Base-by-base conservation (phyloP, 208 protist genomes). In the Trypanosoma platydactyli region DNA sequence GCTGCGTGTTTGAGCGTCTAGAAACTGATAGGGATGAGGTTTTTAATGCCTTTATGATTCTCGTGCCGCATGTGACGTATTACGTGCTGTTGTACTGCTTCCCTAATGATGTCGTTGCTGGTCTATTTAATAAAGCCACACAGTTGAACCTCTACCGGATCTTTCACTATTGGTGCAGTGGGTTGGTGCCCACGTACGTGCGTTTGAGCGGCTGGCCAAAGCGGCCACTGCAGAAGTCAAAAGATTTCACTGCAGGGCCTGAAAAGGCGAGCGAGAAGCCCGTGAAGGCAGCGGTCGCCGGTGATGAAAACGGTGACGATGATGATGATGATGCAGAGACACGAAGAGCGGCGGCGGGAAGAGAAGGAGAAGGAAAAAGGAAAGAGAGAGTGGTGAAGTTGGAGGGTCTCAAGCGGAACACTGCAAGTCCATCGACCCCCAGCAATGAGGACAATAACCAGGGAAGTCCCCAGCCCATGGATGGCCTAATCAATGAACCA, bases 111-210 rank as follows among this genome's bases (percentile, higher is more conserved):
- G 73, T 80, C 45, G 69, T 86, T 44, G 84, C 89, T 7, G 77
- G 77, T 40, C 1, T 92, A 20, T 91, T 94, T 61, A 77, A 91
- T 62, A 64, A 71, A 9, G 64, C 76, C 27, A 86, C 94, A 57
- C 83, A 88, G 56, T 57, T 80, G 9, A 86, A 90, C 55, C 38
- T 96, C 42, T 69, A 89, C 50, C 85, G 84, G 5, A 70, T 88
- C 30, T 82, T 92, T 51, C 84, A 79, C 48, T 92, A 75, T 63
- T 96, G 87, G 83, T 92, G 74, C 63, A 84, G 81, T 55, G 91
- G 91, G 6, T 70, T 94, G 12, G 51, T 83, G 45, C 64, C 84
- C 24, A 86, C 77, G 6, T 83, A 89, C 65, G 82, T 91, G 54
- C 76, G 84, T 33, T 59, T 73, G 33, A 71, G 45, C 38, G 71